These are phyloP conservation scores for Aphanoascus verrucosus DNA, from an alignment of 2,329 filamentous ascomycete species.

Conservation along the genomic window DNA sequence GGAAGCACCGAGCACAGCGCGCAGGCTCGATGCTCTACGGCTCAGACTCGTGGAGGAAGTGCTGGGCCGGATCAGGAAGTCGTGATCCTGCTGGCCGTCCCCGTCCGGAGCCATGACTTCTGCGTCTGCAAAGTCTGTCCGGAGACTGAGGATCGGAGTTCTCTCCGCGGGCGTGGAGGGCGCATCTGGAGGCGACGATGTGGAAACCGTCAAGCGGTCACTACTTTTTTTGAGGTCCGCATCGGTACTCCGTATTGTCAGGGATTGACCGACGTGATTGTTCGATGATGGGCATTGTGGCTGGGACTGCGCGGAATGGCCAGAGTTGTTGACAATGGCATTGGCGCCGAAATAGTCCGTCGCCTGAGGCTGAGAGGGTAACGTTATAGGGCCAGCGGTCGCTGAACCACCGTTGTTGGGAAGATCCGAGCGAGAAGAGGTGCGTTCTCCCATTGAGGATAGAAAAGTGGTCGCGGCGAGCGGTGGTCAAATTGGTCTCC, in stretches of 20 bases:
- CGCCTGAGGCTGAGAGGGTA: neutral
- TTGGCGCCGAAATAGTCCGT: neutral
- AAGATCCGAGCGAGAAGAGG: neutral
- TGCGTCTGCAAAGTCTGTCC: neutral
- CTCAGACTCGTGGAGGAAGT: constrained; percentile 35
- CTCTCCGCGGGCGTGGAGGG: neutral
- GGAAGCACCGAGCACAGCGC: constrained; percentile 29
- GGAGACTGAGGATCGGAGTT: constrained; percentile 3
- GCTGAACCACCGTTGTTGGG: neutral
- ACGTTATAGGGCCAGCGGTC: neutral
- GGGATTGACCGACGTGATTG: neutral
- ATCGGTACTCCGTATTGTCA: neutral
- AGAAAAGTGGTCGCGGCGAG: neutral
- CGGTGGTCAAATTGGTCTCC: constrained; percentile 2
- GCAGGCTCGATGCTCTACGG: constrained; percentile 36
- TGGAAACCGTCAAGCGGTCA: neutral
- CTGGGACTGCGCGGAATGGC: neutral
- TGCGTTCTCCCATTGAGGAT: constrained; percentile 11
- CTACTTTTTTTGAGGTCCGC: neutral
- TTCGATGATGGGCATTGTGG: neutral
- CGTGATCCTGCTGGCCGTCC: constrained; percentile 19
- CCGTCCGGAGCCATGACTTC: neutral
- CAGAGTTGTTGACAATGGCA: neutral
- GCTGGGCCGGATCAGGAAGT: constrained; percentile 31
- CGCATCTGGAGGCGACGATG: neutral